A percentile compares a stretch with the other conserved stretches of the same genome.
phyloP scores from a whole-genome alignment of 148 eudicot genomes.

The Nepenthes mirabilis region DNA sequence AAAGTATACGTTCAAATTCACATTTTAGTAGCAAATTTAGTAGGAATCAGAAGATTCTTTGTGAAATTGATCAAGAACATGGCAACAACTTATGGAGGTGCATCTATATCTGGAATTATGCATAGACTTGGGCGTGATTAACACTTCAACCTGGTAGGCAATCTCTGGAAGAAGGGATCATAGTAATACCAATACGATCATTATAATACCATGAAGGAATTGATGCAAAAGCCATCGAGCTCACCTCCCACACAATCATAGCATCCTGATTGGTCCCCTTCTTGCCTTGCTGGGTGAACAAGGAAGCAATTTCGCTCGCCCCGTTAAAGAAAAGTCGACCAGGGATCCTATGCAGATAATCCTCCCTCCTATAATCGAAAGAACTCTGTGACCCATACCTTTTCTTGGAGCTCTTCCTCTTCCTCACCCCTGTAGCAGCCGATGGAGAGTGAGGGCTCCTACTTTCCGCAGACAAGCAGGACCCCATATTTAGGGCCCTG shows the following conservation, averaged over 20 bases:
- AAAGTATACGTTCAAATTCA: background rate
- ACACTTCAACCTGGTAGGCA: too few species aligned
- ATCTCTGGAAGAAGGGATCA: too few species aligned
- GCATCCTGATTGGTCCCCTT: constrained; percentile 99
- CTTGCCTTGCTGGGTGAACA: constrained; percentile 81
- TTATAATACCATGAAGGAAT: background rate
- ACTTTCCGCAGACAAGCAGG: constrained; percentile 91
- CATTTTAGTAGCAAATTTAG: too few species aligned
- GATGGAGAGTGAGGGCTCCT: constrained; percentile 68
- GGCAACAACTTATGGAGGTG: too few species aligned
- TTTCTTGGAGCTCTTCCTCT: constrained; percentile 47
- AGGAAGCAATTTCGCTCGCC: constrained; percentile 54
- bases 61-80: too few species aligned
- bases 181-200: too few species aligned
- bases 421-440: constrained; percentile 23
- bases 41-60: too few species aligned
- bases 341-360: constrained; percentile 44
- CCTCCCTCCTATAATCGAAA: constrained; percentile 55
- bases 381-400: constrained; percentile 44
- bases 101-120: too few species aligned
- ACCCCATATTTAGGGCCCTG: constrained; percentile 99
- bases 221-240: background rate
- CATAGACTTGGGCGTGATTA: too few species aligned
- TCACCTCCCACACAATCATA: constrained; percentile 98
- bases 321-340: constrained; percentile 69